Base-by-base conservation (phyloP, 176 grass and related monocot genomes). In the Guadua angustifolia region DNA sequence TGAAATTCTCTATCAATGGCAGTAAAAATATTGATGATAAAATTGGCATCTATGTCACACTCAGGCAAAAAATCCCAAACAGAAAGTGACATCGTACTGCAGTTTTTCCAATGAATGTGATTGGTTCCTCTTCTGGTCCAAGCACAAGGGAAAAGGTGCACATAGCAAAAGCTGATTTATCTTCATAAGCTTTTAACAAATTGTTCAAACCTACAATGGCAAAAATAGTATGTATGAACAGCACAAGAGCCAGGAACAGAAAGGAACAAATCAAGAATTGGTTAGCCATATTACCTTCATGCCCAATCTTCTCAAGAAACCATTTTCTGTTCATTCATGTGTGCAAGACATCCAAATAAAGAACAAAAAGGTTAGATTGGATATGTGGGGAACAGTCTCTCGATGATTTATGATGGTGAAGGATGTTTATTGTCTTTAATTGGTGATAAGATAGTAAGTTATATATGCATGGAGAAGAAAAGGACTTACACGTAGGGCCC, bases 71-170 rank as follows among this genome's bases (percentile, higher is more conserved):
- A 71, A 66, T 58, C 35, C 3, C 5, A 81, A 45, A 35, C 24
- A 58, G 43, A 78, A 87, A 61, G 84, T 36, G 10, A 14, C 6
- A 79, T 84, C 73, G 69, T 90, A 99, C 96, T 62, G 59, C 69
- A 87, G 93, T 99, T 86, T 95, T 99, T 33, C 96, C 93, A 49
- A 92, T 57, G 81, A 99, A 95, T 66, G 93, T 90, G 77, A 95
- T 88, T 51, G 96, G 93, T 66, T 95, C 96, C 42, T 90, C 86
- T 73, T 72, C 71, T 51, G 93, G 96, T 78, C 89, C 96, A 89
- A 99, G 93, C 89, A 91, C 91, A 88, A 95, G 91, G 61, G 96
- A 95, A 92, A 95, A 99, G 56, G 95, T 93, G 81, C 96, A 95
- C 89, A 95, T 94, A 64, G 96, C 93, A 92, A 89, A 95, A 38